A percentile compares a stretch with the other conserved stretches of the same genome.
phyloP scores from a whole-genome alignment of 352 stramenopile genomes.

The Thalassiosira ordinaria region DNA sequence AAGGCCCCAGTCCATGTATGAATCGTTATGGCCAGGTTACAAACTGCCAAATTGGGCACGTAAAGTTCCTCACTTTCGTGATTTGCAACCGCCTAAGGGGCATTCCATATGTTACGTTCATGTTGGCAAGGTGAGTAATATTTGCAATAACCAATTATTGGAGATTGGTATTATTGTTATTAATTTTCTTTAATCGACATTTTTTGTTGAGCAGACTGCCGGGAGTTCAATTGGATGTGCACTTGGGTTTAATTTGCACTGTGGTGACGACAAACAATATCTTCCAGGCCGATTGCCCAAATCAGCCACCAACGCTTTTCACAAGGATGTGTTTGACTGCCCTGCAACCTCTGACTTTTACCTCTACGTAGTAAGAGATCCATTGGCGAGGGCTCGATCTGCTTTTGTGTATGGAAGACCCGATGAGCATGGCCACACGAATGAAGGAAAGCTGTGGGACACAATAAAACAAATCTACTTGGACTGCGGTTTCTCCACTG shows the following conservation, averaged over 20 bases:
- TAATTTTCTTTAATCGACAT: no score
- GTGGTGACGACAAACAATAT: conserved; percentile 10
- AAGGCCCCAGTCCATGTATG: not conserved
- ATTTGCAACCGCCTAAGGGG: conserved; percentile 8
- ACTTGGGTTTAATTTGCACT: conserved; percentile 31
- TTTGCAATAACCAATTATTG: no score
- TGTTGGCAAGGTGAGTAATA: conserved; percentile 37
- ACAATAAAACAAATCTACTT: conserved; percentile 36
- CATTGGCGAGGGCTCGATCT: conserved; percentile 33
- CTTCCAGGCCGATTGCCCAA: conserved; percentile 14
- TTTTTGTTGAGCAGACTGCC: no score
- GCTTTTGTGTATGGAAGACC: conserved; percentile 40
- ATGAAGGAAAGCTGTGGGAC: not conserved
- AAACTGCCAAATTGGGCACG: conserved; percentile 8
- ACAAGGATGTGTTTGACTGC: conserved; percentile 45
- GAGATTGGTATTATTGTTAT: no score
- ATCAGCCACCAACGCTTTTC: conserved; percentile 33
- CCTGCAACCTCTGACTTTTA: conserved; percentile 14
- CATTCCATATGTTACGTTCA: conserved; percentile 30
- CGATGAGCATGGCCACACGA: not conserved
- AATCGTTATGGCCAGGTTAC: conserved; percentile 11
- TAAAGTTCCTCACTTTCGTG: conserved; percentile 9
- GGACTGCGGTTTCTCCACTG: conserved; percentile 29
- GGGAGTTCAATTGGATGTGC: conserved; percentile 22
- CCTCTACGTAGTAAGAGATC: conserved; percentile 34